Evolutionary conservation across 306 rosid genomes (phyloP), one percentile per base, ranked within the genome.

Genomic region (Castanea mollissima): DNA sequence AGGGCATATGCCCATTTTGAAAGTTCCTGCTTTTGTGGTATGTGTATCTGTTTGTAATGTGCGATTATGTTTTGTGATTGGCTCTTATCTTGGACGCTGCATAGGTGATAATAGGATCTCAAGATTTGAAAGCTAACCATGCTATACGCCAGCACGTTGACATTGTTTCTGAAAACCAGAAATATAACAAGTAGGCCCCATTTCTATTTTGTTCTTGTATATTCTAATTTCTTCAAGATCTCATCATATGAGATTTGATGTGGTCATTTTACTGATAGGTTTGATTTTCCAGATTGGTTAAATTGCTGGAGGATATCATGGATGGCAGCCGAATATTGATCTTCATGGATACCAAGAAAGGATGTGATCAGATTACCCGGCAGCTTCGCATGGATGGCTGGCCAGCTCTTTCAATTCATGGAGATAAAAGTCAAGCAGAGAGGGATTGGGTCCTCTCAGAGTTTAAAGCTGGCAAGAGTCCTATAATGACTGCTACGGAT

Each of bases 371-470:
- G 79, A 88, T 90, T 73, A 95, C 99, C 16, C 82, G 97, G 71
- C 97, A 93, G 83, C 99, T 91, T 79, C 98, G 94, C 78, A 95
- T 91, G 98, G 99, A 95, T 89, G 99, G 98, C 68, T 93, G 99
- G 99, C 99, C 98, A 27, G 99, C 99, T 68, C 98, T 95, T 64
- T 93, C 99, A 34, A 95, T 93, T 82, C 99, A 95, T 75, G 99
- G 99, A 69, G 97, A 95, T 76, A 93, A 95, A 89, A 95, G 99
- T 87, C 99, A 91, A 88, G 98, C 98, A 63, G 99, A 95, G 88
- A 93, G 99, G 80, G 98, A 95, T 89, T 95, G 99, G 98, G 99
- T 93, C 65, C 97, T 95, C 71, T 95, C 97, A 25, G 98, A 95
- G 87, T 95, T 95, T 80, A 90, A 90, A 84, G 91, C 97, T 6